Conservation (phyloP, 2,329 filamentous ascomycete species). For the Hypoxylon sp. region DNA sequence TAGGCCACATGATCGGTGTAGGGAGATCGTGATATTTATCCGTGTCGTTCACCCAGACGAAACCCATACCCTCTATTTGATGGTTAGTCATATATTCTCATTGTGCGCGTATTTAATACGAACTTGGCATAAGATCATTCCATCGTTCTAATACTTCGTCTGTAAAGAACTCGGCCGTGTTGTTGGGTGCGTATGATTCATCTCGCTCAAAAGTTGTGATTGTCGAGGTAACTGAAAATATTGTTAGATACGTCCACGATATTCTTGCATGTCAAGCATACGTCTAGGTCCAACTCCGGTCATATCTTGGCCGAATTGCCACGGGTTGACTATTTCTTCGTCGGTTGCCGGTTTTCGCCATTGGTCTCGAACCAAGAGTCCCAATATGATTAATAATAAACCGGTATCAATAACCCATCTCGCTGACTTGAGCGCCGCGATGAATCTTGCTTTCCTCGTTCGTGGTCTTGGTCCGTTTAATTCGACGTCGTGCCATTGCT, state of each 20-base stretch:
- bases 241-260: conserved; percentile 8
- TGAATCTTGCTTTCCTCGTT: conserved; percentile 36
- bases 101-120: conserved; percentile 1
- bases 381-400: conserved; percentile 50
- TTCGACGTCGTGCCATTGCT: conserved; percentile 46
- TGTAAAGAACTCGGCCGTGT: conserved; percentile 51
- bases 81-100: conserved; percentile 7
- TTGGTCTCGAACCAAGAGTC: conserved; percentile 47
- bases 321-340: conserved; percentile 37
- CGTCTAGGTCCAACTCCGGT: conserved; percentile 49
- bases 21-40: conserved; percentile 45
- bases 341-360: conserved; percentile 26
- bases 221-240: conserved; percentile 46
- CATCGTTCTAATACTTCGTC: conserved; percentile 49
- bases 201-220: conserved; percentile 52
- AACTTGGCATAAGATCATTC: conserved; percentile 54
- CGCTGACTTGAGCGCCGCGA: conserved; percentile 43
- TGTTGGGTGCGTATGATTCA: conserved; percentile 50
- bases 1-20: conserved; percentile 44
- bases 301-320: conserved; percentile 52
- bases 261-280: conserved; percentile 33
- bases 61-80: conserved; percentile 48
- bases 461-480: conserved; percentile 37
- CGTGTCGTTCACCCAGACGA: conserved; percentile 46
- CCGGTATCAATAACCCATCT: conserved; percentile 52